These are phyloP conservation scores for Durotheca rogersii DNA, from an alignment of 495 filamentous ascomycete genomes.

Conservation along the genomic window DNA sequence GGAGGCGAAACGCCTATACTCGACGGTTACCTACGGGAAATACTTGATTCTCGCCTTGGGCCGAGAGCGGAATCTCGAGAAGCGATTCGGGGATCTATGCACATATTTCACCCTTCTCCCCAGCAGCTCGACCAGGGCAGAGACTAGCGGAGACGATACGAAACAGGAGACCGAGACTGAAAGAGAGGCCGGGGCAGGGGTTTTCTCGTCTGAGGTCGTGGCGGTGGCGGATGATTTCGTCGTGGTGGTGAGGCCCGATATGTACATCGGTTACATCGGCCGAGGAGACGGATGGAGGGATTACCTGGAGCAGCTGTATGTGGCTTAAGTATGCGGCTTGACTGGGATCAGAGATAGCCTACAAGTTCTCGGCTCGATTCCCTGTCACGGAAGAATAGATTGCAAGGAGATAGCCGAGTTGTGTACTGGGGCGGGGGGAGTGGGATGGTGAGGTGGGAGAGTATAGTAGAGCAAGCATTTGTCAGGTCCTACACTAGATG, in stretches of 20 bases:
- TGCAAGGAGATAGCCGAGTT: too few species aligned
- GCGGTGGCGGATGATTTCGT: conserved; percentile 10
- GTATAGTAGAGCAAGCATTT: too few species aligned
- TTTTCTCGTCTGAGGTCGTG: conserved; percentile 19
- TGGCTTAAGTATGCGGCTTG: conserved; percentile 1
- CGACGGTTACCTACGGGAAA: conserved; percentile 21
- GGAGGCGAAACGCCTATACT: conserved; percentile 17
- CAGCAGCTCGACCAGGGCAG: neutral
- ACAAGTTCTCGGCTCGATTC: too few species aligned
- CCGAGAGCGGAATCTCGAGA: neutral
- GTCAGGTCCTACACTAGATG: too few species aligned
- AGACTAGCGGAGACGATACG: neutral
- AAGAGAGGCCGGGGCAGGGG: neutral
- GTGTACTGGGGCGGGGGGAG: too few species aligned
- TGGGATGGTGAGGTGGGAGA: too few species aligned
- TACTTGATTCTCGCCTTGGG: conserved; percentile 22
- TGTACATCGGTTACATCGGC: conserved; percentile 33
- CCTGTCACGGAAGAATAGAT: too few species aligned
- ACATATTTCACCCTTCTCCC: conserved; percentile 10
- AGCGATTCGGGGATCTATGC: conserved; percentile 11
- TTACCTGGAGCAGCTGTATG: conserved; percentile 18
- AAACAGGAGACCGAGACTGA: neutral
- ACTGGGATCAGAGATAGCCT: neutral
- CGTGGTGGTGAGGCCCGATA: conserved; percentile 31
- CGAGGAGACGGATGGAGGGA: conserved; percentile 19